These are phyloP conservation scores for Talaromyces nanjingensis DNA, from an alignment of 495 filamentous ascomycete species.

Conservation along the genomic window DNA sequence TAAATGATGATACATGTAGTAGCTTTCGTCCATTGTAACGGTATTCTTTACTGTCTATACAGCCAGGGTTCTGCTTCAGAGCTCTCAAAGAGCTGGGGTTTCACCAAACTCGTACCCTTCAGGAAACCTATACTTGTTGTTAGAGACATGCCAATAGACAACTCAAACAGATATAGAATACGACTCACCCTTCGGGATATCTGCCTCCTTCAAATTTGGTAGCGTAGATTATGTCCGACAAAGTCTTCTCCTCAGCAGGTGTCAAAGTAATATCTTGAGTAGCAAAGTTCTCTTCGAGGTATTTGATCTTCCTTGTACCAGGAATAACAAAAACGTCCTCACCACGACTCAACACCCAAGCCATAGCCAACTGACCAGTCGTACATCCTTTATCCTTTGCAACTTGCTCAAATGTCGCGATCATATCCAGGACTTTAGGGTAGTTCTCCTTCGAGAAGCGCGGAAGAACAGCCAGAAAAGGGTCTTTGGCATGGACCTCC, in stretches of 20 bases:
- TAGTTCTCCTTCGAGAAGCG: slow-evolving; percentile 46
- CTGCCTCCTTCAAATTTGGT: slow-evolving; percentile 19
- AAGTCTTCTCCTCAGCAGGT: slow-evolving; percentile 34
- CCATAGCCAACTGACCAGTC: slow-evolving; percentile 43
- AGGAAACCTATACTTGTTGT: neutral
- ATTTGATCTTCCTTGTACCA: slow-evolving; percentile 48
- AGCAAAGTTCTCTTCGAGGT: slow-evolving; percentile 49
- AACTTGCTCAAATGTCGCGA: slow-evolving; percentile 32
- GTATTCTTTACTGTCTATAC: too few species aligned
- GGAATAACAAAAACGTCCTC: slow-evolving; percentile 57
- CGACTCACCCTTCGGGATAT: slow-evolving; percentile 17
- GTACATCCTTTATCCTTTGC: slow-evolving; percentile 43
- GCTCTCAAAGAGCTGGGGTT: neutral
- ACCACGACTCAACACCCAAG: slow-evolving; percentile 55
- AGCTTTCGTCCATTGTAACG: too few species aligned
- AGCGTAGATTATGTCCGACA: slow-evolving; percentile 31
- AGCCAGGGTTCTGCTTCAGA: too few species aligned
- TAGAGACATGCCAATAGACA: neutral
- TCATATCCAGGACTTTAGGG: slow-evolving; percentile 40
- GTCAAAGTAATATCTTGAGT: slow-evolving; percentile 35
- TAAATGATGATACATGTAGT: neutral
- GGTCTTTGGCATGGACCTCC: slow-evolving; percentile 41
- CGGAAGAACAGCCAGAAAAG: slow-evolving; percentile 32
- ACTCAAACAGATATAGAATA: neutral
- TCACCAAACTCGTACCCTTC: slow-evolving; percentile 2